Conservation (phyloP, 352 stramenopile species). For the Plasmopara muralis region DNA sequence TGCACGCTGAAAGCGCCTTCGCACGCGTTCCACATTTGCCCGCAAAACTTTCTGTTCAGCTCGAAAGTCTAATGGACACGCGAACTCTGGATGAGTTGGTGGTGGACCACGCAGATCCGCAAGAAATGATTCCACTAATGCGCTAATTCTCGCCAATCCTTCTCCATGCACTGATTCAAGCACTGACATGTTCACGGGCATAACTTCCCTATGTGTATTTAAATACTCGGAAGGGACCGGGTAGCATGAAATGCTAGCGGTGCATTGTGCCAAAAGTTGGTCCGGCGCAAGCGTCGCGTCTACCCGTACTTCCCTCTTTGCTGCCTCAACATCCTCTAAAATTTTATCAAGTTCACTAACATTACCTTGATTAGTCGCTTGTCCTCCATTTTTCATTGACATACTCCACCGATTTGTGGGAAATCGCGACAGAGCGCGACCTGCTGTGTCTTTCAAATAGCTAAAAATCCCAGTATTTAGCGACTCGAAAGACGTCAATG, state of each 20-base stretch:
- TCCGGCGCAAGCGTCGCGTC: conserved; percentile 28
- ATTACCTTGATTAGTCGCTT: conserved; percentile 8
- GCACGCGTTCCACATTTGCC: conserved; percentile 34
- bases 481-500: conserved; percentile 7
- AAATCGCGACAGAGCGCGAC: conserved; percentile 50
- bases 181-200: conserved; percentile 41
- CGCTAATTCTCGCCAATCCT: conserved; percentile 41
- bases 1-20: conserved; percentile 45
- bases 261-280: conserved; percentile 43
- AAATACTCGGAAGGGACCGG: conserved; percentile 47
- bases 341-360: conserved; percentile 30
- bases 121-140: conserved; percentile 48
- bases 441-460: conserved; percentile 67
- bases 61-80: conserved; percentile 38
- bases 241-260: conserved; percentile 44
- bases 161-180: conserved; percentile 45
- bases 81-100: conserved; percentile 33
- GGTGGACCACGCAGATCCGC: conserved; percentile 36
- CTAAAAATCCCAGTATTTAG: conserved; percentile 73
- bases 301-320: conserved; percentile 22
- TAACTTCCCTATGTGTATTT: conserved; percentile 42
- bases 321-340: conserved; percentile 37
- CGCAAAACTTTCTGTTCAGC: conserved; percentile 61
- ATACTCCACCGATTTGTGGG: conserved; percentile 23
- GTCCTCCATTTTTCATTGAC: conserved; percentile 7